A percentile compares a stretch with the other conserved stretches of the same genome.
Conservation (phyloP, 495 filamentous ascomycete genomes). For the Hyaloscypha finlandica region DNA sequence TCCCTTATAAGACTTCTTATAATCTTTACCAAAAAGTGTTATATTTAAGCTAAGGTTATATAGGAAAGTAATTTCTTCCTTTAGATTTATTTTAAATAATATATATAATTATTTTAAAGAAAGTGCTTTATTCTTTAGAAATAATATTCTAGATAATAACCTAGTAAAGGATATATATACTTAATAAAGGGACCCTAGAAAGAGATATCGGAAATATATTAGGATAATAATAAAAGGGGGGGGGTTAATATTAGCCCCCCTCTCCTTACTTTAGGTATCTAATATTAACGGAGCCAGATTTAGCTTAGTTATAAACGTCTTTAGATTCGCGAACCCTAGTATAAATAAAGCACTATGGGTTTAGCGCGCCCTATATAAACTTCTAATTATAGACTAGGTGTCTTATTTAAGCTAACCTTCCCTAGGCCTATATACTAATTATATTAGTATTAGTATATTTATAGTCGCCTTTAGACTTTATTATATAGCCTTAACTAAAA, state of each 20-base stretch:
- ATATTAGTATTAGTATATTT: no score
- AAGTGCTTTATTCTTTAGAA: conserved; percentile 2
- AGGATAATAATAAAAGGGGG: conserved; percentile 12
- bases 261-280: conserved; percentile 5
- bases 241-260: conserved; percentile 9
- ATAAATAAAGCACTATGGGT: conserved; percentile 8
- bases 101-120: conserved; percentile 11
- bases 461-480: no score
- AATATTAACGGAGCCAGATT: neutral
- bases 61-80: conserved; percentile 14
- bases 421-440: no score
- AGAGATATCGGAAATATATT: conserved; percentile 3
- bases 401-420: no score
- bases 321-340: conserved; percentile 13
- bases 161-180: conserved; percentile 12
- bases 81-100: conserved; percentile 2
- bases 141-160: conserved; percentile 3
- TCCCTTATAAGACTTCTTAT: conserved; percentile 11
- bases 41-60: conserved; percentile 10
- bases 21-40: conserved; percentile 8
- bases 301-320: conserved; percentile 7
- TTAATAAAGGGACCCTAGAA: conserved; percentile 9
- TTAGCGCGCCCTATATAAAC: no score
- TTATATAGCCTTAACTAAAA: no score
- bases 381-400: no score